Base-by-base conservation (phyloP, 768 basidiomycete species). In the Tephrocybe rancida region DNA sequence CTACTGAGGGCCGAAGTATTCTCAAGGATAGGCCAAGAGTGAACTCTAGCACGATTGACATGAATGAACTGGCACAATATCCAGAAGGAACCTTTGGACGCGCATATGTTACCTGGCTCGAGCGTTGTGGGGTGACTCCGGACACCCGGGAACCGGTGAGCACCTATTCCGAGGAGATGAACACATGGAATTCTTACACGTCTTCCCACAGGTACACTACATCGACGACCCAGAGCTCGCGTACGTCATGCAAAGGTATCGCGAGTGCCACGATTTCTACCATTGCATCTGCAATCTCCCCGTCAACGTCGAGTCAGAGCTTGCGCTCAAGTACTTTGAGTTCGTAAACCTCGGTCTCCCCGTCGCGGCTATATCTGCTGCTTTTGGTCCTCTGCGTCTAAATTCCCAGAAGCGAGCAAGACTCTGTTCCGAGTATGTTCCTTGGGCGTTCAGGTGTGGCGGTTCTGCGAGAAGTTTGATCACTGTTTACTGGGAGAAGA, bases 221-320 rank as follows among this genome's bases (percentile, higher is more conserved):
- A 88, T 98, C 52, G 84, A 90, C 64, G 93, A 98, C 64, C 94
- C 95, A 2, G 95, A 97, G 64, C 82, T 97, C 10, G 97, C 97
- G 22, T 98, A 97, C 69, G 91, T 98, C 50, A 93, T 99, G 90
- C 92, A 95, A 61, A 88, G 96, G 46, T 99, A 98, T 69, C 88
- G 96, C 22, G 95, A 99, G 73, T 96, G 90, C 58, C 97, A 99
- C 71, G 96, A 99, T 72, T 88, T 98, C 61, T 97, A 98, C 66
- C 97, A 99, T 66, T 92, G 91, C 63, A 81, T 98, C 55, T 86
- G 86, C 73, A 85, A 85, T 61, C 79, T 98, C 8, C 95, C 94
- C 0, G 93, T 98, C 53, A 87, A 87, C 56, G 89, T 96, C 63
- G 84, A 90, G 52, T 92, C 89, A 43, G 97, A 99, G 67, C 80